Conservation (phyloP, 352 stramenopile species). For the Phytophthora agathidicida region DNA sequence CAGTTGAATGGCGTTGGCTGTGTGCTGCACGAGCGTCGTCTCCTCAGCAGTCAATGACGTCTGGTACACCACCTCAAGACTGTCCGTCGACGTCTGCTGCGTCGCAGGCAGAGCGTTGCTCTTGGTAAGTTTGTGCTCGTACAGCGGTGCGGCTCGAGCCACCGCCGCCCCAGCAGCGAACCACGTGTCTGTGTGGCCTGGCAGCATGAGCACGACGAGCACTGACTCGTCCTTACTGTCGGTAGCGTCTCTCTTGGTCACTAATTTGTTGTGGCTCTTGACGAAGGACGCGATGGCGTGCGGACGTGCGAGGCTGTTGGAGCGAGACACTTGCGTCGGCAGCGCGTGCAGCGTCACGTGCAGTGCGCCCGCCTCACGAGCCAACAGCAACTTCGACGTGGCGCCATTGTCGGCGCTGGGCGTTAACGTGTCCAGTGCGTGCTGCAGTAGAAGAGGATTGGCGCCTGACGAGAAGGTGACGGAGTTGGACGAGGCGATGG, state of each 20-base stretch:
- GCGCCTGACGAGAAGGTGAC: slow-evolving; percentile 35
- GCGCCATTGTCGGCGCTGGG: slow-evolving; percentile 51
- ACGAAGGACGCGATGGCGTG: slow-evolving; percentile 77
- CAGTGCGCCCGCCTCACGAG: slow-evolving; percentile 37
- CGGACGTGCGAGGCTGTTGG: slow-evolving; percentile 74
- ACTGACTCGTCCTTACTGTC: slow-evolving; percentile 36
- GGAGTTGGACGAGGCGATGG: slow-evolving; percentile 17
- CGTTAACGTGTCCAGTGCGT: slow-evolving; percentile 48
- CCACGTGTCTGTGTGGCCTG: slow-evolving; percentile 56
- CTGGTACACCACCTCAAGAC: slow-evolving; percentile 61
- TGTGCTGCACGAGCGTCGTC: slow-evolving; percentile 54
- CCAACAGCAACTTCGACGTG: slow-evolving; percentile 51
- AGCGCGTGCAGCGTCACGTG: slow-evolving; percentile 62
- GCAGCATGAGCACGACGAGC: slow-evolving; percentile 65
- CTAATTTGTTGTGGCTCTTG: slow-evolving; percentile 49
- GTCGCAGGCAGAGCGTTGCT: slow-evolving; percentile 37
- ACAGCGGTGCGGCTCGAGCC: slow-evolving; percentile 50
- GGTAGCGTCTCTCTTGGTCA: slow-evolving; percentile 22
- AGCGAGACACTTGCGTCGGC: slow-evolving; percentile 64
- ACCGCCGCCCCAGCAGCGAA: slow-evolving; percentile 66
- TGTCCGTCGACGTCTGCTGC: slow-evolving; percentile 32
- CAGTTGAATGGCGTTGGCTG: slow-evolving; percentile 86
- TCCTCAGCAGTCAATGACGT: slow-evolving; percentile 36
- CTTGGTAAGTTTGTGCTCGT: slow-evolving; percentile 57
- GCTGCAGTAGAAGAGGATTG: slow-evolving; percentile 57